Evolutionary conservation across 352 stramenopile species (phyloP).

Genomic region (Globisporangium spinosum): DNA sequence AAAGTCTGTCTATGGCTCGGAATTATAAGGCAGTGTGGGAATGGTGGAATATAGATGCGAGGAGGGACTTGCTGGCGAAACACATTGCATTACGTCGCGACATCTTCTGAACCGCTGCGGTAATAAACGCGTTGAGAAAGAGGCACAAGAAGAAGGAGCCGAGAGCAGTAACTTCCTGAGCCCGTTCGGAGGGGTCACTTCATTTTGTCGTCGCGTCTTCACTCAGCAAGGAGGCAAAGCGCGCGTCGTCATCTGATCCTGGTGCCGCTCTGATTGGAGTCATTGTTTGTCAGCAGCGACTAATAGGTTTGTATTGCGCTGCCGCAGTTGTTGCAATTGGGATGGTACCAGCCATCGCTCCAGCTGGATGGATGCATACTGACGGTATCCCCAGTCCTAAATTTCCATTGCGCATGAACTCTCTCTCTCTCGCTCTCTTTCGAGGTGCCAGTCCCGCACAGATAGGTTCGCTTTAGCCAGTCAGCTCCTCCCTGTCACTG

Average conservation of each 20-base stretch:
- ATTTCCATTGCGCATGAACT: background rate
- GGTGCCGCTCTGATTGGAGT: background rate
- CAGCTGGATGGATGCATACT: background rate
- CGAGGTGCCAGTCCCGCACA: background rate
- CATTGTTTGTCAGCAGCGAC: background rate
- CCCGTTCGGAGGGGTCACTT: background rate
- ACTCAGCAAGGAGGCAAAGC: background rate
- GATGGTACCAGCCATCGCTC: background rate
- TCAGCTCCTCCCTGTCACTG: background rate
- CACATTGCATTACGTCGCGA: background rate
- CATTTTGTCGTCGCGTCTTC: background rate
- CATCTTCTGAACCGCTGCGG: background rate
- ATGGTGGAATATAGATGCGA: background rate
- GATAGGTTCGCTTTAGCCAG: background rate
- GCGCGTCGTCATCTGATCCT: background rate
- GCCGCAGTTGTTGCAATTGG: background rate
- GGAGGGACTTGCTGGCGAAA: background rate
- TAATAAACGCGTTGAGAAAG: background rate
- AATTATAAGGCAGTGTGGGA: background rate
- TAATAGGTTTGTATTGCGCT: background rate
- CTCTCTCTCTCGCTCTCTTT: background rate
- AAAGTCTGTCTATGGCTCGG: background rate
- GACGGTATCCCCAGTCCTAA: background rate
- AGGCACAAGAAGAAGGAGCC: background rate
- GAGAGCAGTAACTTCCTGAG: background rate